A percentile compares a stretch with the other conserved stretches of the same genome.
Conservation (phyloP, 2,329 filamentous ascomycete species). For the Basipetospora sp. region DNA sequence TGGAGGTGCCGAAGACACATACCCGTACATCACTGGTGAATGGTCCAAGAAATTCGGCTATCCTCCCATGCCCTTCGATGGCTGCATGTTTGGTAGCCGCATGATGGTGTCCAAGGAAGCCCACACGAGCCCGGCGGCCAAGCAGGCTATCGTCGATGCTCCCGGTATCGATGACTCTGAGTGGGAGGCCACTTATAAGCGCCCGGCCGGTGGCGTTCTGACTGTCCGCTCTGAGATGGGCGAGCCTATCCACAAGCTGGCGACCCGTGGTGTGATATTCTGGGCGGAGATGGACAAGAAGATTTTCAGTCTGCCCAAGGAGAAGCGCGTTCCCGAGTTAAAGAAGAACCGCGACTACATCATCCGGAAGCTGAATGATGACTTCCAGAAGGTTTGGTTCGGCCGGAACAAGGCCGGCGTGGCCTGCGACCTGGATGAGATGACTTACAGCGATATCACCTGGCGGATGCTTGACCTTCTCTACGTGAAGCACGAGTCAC, state of each 20-base stretch:
- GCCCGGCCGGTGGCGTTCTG: conserved; percentile 79
- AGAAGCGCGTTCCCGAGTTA: conserved; percentile 75
- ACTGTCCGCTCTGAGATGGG: conserved; percentile 98
- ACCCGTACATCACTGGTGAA: conserved; percentile 76
- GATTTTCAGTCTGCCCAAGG: conserved; percentile 91
- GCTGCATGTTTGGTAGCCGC: conserved; percentile 76
- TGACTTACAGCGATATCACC: conserved; percentile 84
- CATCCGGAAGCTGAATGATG: conserved; percentile 88
- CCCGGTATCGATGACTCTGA: conserved; percentile 65
- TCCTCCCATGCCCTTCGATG: conserved; percentile 87
- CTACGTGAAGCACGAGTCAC: conserved; percentile 77
- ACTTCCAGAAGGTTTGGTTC: conserved; percentile 97
- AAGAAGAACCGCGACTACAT: conserved; percentile 82
- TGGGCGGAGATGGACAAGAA: conserved; percentile 99
- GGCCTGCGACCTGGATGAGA: conserved; percentile 79
- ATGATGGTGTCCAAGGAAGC: conserved; percentile 94
- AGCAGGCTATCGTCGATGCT: conserved; percentile 79
- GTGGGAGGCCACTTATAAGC: conserved; percentile 91
- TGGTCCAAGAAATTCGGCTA: conserved; percentile 84
- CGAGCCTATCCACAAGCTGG: conserved; percentile 96
- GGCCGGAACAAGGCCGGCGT: conserved; percentile 68
- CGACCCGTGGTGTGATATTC: conserved; percentile 86
- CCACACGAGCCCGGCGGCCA: conserved; percentile 72
- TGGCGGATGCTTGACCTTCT: conserved; percentile 78
- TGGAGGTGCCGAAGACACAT: conserved; percentile 77